Evolutionary conservation across 495 filamentous ascomycete genomes (phyloP), one percentile per base, ranked within the genome.

Genomic region (Extremus antarcticus): DNA sequence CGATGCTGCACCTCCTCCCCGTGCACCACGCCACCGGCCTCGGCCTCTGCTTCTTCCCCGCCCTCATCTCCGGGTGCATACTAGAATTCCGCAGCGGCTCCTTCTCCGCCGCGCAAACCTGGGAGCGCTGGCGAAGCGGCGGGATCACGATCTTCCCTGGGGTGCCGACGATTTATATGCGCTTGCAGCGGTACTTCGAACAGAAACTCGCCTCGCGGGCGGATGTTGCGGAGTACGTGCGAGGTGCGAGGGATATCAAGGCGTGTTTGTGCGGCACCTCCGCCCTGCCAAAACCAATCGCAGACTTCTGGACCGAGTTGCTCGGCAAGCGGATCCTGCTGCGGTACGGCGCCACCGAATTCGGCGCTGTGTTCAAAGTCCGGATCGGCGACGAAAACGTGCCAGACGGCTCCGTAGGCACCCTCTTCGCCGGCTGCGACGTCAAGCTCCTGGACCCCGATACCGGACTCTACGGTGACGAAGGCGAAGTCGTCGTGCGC

Each of bases 81-180:
- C 71, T 76, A 25, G 74, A 77, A 61, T 76, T 74, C 62, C 66
- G 68, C 15, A 71, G 67, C 32, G 72, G 73, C 3, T 63, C 69
- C 25, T 77, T 76, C 53, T 68, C 72, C 47, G 63, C 68, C 1
- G 67, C 63, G 1, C 75, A 72, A 72, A 74, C 74, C n/a, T 77
- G 74, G 74, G 70, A 75, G 38, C 62, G 74, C 16, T 77, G 73
- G 72, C 63, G 70, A 16, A 29, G 62, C 39, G 71, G 71, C 39
- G 68, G 66, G 0, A 45, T 73, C 7, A 75, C 72, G 0, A 69
- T 77, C 49, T 77, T 77, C 56, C 72, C 69, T 17, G 74, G 73
- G 7, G 74, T 77, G 3, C 74, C 74, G 9, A 77, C 74, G 2
- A 76, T 77, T 8, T 77, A 75, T 43, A 76, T 74, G 68, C 71